A percentile compares a stretch with the other conserved stretches of the same genome.
phyloP scores from a whole-genome alignment of 2,329 filamentous ascomycete genomes.

The Grosmannia penicillata region DNA sequence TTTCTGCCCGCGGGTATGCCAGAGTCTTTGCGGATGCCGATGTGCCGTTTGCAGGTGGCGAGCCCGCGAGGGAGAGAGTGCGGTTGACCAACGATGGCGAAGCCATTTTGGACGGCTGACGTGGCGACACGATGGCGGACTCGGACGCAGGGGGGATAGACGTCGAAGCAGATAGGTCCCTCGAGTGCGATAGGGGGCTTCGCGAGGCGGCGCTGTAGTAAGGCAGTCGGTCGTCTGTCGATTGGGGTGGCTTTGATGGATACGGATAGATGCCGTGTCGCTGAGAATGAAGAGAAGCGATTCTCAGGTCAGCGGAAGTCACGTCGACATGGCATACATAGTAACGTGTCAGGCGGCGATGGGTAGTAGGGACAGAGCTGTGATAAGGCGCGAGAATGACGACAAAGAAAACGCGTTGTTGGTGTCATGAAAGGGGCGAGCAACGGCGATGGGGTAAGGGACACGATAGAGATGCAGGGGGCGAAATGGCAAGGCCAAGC shows the following conservation, averaged over 20 bases:
- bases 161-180: constrained; percentile 12
- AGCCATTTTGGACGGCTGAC: constrained; percentile 23
- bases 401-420: no score
- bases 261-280: constrained; percentile 36
- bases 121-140: constrained; percentile 22
- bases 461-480: no score
- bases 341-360: neutral
- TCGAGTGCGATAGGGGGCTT: constrained; percentile 34
- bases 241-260: constrained; percentile 18
- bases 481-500: no score
- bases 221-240: constrained; percentile 16
- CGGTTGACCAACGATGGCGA: constrained; percentile 34
- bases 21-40: constrained; percentile 15
- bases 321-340: constrained; percentile 2
- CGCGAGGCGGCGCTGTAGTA: constrained; percentile 37
- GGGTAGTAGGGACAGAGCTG: no score
- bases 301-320: constrained; percentile 7
- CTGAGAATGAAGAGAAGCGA: constrained; percentile 17
- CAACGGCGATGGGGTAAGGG: no score
- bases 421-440: no score
- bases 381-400: no score
- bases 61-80: constrained; percentile 19
- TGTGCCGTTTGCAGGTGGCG: constrained; percentile 25
- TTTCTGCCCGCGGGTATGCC: constrained; percentile 23
- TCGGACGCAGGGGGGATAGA: neutral